These are phyloP conservation scores for Pharus latifolius DNA, from an alignment of 176 grass and related monocot genomes.

Conservation along the genomic window DNA sequence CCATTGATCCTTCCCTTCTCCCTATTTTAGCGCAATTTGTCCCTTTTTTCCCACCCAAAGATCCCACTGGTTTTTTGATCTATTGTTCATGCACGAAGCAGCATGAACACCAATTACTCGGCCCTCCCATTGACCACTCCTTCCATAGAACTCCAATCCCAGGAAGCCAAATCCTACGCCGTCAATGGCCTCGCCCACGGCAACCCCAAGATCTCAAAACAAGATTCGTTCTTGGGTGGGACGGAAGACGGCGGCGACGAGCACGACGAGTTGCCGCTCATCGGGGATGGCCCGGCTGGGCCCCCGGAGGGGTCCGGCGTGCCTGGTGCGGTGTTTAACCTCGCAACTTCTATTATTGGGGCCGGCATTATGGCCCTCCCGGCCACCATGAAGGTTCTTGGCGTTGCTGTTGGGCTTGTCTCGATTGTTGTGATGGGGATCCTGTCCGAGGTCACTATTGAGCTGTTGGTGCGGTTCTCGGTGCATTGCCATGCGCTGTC, in stretches of 20 bases:
- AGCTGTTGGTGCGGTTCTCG: conserved; percentile 80
- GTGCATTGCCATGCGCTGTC: conserved; percentile 59
- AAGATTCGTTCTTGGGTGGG: conserved; percentile 40
- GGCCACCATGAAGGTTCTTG: conserved; percentile 98
- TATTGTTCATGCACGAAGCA: conserved; percentile 11
- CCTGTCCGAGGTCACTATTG: conserved; percentile 87
- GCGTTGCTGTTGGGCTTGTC: conserved; percentile 54
- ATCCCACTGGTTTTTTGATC: neutral
- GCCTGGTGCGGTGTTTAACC: conserved; percentile 77
- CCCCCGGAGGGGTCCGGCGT: conserved; percentile 38
- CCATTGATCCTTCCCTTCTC: neutral
- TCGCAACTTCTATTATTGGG: conserved; percentile 92
- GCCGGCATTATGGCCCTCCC: conserved; percentile 98
- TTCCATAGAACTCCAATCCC: conserved; percentile 67
- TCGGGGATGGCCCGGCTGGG: conserved; percentile 27
- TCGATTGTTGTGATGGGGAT: conserved; percentile 75
- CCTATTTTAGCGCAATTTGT: neutral
- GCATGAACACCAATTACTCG: conserved; percentile 67
- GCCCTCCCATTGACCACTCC: conserved; percentile 36
- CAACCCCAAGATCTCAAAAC: conserved; percentile 32
- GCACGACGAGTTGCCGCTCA: conserved; percentile 72
- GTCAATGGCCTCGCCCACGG: conserved; percentile 20
- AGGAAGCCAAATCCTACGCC: conserved; percentile 8
- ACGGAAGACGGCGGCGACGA: conserved; percentile 22
- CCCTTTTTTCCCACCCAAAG: neutral